Evolutionary conservation across 2,329 filamentous ascomycete species (phyloP).

Genomic region (Phialophora chinensis): DNA sequence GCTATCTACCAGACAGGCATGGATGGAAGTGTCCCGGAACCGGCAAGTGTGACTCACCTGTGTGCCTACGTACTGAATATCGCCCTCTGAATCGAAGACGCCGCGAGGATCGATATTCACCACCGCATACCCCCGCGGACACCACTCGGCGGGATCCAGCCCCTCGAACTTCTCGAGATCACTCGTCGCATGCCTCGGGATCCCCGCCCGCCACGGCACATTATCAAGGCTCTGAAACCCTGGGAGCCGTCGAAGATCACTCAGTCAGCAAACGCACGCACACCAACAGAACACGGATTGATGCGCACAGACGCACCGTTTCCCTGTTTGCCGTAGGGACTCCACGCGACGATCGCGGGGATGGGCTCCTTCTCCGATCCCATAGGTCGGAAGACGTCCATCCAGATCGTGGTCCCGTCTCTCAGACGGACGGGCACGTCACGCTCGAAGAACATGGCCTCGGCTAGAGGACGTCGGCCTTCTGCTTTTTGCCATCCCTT

Average conservation of each 20-base stretch:
- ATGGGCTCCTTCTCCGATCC: conserved; percentile 27
- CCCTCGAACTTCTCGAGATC: conserved; percentile 39
- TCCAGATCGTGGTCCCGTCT: conserved; percentile 40
- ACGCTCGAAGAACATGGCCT: conserved; percentile 38
- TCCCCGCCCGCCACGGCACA: conserved; percentile 28
- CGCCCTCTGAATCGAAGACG: conserved; percentile 41
- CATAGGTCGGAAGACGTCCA: conserved; percentile 41
- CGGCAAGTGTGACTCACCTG: conserved; percentile 32
- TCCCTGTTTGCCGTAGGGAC: conserved; percentile 43
- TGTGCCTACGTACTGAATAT: conserved; percentile 48
- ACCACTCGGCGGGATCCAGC: conserved; percentile 44
- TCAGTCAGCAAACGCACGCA: not conserved
- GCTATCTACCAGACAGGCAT: not conserved
- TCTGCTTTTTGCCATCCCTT: conserved; percentile 35
- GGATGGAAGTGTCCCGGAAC: not conserved
- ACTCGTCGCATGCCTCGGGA: conserved; percentile 25
- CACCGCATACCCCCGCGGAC: conserved; percentile 42
- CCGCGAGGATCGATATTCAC: conserved; percentile 44
- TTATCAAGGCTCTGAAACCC: conserved; percentile 27
- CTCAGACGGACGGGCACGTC: conserved; percentile 40
- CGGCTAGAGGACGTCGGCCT: conserved; percentile 27
- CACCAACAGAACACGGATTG: not conserved
- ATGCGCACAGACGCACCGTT: conserved; percentile 15
- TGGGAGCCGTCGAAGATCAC: conserved; percentile 17
- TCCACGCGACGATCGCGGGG: conserved; percentile 43